Conservation (phyloP, 1,139 yeast species). For the Kodamaea arcana region DNA sequence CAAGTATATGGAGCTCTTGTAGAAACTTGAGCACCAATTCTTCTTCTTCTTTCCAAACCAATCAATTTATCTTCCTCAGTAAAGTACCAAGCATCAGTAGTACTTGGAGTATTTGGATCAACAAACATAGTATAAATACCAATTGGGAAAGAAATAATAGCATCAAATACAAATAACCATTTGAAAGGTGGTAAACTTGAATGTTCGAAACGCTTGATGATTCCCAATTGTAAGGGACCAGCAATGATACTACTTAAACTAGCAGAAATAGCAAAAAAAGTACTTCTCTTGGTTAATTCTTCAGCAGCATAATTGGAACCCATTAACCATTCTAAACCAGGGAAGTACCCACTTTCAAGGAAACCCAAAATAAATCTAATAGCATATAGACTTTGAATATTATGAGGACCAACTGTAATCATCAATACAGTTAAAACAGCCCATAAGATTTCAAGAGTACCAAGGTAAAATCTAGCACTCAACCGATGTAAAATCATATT, state of each 20-base stretch:
- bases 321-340: constrained; percentile 35
- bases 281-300: constrained; percentile 48
- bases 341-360: constrained; percentile 57
- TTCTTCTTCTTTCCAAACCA: constrained; percentile 38
- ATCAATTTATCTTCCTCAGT: constrained; percentile 30
- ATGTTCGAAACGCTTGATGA: constrained; percentile 25
- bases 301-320: constrained; percentile 15
- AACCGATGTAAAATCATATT: constrained; percentile 51
- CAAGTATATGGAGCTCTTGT: constrained; percentile 41
- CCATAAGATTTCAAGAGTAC: constrained; percentile 56
- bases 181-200: constrained; percentile 29
- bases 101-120: constrained; percentile 38
- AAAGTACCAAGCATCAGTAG: constrained; percentile 37
- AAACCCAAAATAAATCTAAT: constrained; percentile 56
- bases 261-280: constrained; percentile 45
- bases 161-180: constrained; percentile 39
- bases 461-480: constrained; percentile 51
- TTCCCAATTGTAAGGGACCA: constrained; percentile 36
- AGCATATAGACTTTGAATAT: constrained; percentile 47
- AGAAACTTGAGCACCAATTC: constrained; percentile 43
- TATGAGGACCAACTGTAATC: constrained; percentile 37
- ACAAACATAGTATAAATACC: constrained; percentile 33
- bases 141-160: constrained; percentile 33
- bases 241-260: constrained; percentile 41
- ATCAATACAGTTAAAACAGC: constrained; percentile 49